These are phyloP conservation scores for Rhodotorula sp. DNA, from an alignment of 1,284 basidiomycete genomes.

Conservation along the genomic window DNA sequence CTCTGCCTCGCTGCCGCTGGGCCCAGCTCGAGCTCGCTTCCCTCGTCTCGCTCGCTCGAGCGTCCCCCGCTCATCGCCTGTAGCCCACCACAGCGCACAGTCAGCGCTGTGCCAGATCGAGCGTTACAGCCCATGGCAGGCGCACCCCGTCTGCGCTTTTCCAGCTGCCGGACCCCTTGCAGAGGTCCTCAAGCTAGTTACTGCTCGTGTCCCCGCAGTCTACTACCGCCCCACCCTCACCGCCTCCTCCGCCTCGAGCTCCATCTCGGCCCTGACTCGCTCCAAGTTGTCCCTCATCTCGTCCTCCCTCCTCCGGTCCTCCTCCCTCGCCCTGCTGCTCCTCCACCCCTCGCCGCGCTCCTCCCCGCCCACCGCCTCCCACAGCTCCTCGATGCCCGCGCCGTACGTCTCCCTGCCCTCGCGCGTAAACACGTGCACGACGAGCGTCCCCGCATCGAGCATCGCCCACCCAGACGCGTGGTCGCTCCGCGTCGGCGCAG, in stretches of 20 bases:
- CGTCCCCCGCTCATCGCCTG: too few relatives aligned
- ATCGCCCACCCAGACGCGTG: constrained; percentile 43
- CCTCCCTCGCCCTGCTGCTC: background rate
- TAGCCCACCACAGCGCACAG: too few relatives aligned
- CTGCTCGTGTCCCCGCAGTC: too few relatives aligned
- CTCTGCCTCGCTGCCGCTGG: too few relatives aligned
- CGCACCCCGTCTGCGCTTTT: too few relatives aligned
- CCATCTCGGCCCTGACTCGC: background rate
- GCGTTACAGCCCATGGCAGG: too few relatives aligned
- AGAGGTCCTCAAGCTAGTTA: too few relatives aligned
- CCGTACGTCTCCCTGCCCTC: constrained; percentile 42
- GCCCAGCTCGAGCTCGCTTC: too few relatives aligned
- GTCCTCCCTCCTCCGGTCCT: background rate
- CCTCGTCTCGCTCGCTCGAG: too few relatives aligned
- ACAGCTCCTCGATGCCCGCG: constrained; percentile 41
- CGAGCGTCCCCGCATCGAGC: constrained; percentile 44
- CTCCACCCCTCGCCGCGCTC: constrained; percentile 9
- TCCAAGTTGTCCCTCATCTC: constrained; percentile 3
- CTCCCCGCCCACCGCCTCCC: constrained; percentile 23
- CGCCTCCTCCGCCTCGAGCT: background rate
- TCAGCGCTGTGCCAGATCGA: too few relatives aligned
- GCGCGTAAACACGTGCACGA: constrained; percentile 46
- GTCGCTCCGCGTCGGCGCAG: constrained; percentile 14
- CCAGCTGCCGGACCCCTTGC: too few relatives aligned
- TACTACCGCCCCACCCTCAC: too few relatives aligned